These are phyloP conservation scores for Alternaria triticina DNA, from an alignment of 2,329 filamentous ascomycete genomes.

Conservation along the genomic window DNA sequence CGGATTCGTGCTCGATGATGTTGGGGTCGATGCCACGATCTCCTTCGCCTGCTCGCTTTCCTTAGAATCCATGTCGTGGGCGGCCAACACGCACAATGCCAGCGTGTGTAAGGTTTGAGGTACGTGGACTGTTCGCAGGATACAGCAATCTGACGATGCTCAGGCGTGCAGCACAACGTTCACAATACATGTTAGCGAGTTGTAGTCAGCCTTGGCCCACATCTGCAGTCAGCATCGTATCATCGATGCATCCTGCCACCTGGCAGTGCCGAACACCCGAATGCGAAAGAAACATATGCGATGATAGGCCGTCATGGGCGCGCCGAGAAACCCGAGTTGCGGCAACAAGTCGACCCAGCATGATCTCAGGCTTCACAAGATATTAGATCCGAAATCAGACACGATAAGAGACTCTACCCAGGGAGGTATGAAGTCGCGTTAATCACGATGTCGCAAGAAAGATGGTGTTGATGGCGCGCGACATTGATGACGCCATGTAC, in stretches of 20 bases:
- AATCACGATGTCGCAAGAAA: not conserved
- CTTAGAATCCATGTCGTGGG: not conserved
- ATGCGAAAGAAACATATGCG: not conserved
- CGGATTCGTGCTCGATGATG: not conserved
- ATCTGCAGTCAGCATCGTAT: not conserved
- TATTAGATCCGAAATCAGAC: too few relatives aligned
- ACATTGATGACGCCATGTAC: slow-evolving; percentile 37
- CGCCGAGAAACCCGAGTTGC: not conserved
- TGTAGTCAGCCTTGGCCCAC: not conserved
- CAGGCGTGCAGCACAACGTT: not conserved
- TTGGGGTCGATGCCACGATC: not conserved
- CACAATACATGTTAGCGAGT: not conserved
- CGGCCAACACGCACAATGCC: too few relatives aligned
- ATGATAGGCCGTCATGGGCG: not conserved
- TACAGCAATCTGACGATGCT: not conserved
- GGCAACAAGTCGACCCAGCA: not conserved
- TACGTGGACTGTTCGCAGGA: not conserved
- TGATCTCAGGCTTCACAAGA: not conserved
- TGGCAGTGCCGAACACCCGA: not conserved
- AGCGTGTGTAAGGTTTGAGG: not conserved
- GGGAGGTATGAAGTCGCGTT: not conserved
- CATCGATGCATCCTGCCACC: not conserved
- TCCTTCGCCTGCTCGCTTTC: not conserved
- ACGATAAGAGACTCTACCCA: not conserved
- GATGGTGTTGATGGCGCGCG: slow-evolving; percentile 2